phyloP scores from a whole-genome alignment of 1,139 yeast species.

The Zygoascus sp. region DNA sequence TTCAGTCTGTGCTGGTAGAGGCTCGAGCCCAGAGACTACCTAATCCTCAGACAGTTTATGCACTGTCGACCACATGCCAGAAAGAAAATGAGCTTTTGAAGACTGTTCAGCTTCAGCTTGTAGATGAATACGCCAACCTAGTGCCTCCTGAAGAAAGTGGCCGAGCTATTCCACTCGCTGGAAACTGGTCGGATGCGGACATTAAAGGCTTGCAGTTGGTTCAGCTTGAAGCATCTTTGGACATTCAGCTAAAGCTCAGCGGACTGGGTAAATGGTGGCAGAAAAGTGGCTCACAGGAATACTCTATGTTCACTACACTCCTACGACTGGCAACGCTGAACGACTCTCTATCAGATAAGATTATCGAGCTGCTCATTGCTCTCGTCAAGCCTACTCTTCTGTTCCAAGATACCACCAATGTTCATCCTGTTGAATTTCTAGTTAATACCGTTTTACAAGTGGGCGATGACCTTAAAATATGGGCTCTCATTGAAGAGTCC shows the following conservation, averaged over 20 bases:
- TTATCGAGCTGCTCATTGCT: constrained; percentile 38
- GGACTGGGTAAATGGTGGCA: constrained; percentile 62
- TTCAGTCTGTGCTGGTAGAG: constrained; percentile 37
- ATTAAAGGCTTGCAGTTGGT: constrained; percentile 29
- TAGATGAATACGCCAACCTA: constrained; percentile 2
- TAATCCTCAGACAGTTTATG: constrained; percentile 39
- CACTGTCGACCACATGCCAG: constrained; percentile 38
- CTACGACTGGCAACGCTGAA: constrained; percentile 45
- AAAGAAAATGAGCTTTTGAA: constrained; percentile 39
- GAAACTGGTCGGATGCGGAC: constrained; percentile 17
- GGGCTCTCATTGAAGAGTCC: constrained; percentile 69
- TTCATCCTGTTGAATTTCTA: constrained; percentile 31
- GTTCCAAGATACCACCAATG: constrained; percentile 43
- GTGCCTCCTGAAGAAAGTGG: constrained; percentile 9
- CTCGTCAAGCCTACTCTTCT: constrained; percentile 45
- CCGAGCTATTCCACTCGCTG: constrained; percentile 21
- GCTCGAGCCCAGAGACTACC: constrained; percentile 44
- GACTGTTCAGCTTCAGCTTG: constrained; percentile 23
- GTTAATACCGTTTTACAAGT: constrained; percentile 24
- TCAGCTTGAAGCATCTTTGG: constrained; percentile 31
- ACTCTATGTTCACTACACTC: constrained; percentile 58
- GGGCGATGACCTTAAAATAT: constrained; percentile 34
- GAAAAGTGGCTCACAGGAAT: constrained; percentile 34
- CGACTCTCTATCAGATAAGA: constrained; percentile 39
- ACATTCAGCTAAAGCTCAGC: constrained; percentile 31